Conservation (phyloP, 345 rosid genomes). For the Brassica juncea region DNA sequence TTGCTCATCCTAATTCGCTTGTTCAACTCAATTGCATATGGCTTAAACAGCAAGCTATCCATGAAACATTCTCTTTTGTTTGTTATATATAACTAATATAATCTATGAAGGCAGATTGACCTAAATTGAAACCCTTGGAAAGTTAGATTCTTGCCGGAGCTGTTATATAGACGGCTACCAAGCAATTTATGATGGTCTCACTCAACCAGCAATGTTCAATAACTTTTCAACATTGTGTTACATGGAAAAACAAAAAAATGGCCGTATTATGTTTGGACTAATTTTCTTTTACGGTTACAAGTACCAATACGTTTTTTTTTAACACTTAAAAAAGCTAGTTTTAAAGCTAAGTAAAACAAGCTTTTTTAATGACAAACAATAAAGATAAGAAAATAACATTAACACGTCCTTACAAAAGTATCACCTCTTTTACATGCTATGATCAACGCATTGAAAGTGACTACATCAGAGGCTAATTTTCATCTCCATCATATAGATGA, state of each 20-base stretch:
- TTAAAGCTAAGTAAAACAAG: too few species aligned
- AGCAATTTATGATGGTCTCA: constrained; percentile 61
- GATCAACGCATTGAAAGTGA: constrained; percentile 18
- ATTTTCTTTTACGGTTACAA: neutral
- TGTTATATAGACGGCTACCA: constrained; percentile 38
- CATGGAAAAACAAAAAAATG: neutral
- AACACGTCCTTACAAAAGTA: neutral
- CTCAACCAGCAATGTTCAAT: constrained; percentile 60
- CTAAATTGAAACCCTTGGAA: constrained; percentile 5
- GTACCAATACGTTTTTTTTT: neutral
- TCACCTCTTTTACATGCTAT: neutral
- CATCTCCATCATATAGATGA: neutral
- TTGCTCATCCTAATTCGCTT: neutral
- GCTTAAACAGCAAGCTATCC: constrained; percentile 80
- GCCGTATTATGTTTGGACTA: neutral
- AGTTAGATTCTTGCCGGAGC: constrained; percentile 44
- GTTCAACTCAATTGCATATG: constrained; percentile 93
- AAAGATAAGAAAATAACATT: neutral
- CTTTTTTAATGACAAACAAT: too few species aligned
- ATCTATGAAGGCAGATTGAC: neutral
- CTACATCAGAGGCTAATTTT: neutral
- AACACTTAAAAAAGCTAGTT: too few species aligned
- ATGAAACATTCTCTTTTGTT: constrained; percentile 53
- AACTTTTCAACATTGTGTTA: constrained; percentile 3
- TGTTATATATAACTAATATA: neutral